Conservation (phyloP, 371 early-diverging fungal genomes). For the Gilbertella persicaria region DNA sequence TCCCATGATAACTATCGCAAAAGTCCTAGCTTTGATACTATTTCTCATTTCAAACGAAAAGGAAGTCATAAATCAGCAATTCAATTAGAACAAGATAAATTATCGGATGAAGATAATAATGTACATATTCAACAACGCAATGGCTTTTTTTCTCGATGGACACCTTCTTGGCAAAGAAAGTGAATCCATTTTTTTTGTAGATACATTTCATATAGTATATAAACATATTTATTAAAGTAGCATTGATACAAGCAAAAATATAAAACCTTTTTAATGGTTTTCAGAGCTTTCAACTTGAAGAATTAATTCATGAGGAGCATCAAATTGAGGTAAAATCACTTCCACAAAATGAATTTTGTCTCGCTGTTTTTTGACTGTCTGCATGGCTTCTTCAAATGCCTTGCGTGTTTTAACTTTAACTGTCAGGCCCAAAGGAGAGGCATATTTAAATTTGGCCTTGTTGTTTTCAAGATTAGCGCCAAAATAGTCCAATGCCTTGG, state of each 20-base stretch:
- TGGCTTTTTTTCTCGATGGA: slow-evolving; percentile 35
- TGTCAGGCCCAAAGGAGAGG: slow-evolving; percentile 27
- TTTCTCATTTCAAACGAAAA: slow-evolving; percentile 28
- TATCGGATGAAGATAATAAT: slow-evolving; percentile 18
- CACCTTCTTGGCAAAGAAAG: slow-evolving; percentile 35
- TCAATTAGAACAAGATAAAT: slow-evolving; percentile 19
- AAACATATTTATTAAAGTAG: no score
- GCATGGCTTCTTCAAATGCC: slow-evolving; percentile 37
- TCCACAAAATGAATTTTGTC: slow-evolving; percentile 39
- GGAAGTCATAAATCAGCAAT: slow-evolving; percentile 19
- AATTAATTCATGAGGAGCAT: slow-evolving; percentile 38
- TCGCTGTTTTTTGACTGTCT: slow-evolving; percentile 16
- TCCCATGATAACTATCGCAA: slow-evolving; percentile 25
- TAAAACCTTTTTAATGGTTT: slow-evolving; percentile 26
- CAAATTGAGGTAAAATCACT: slow-evolving; percentile 40
- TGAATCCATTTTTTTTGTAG: no score
- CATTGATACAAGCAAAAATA: no score
- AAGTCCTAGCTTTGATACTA: slow-evolving; percentile 30
- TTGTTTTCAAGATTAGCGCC: slow-evolving; percentile 32
- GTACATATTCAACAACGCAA: slow-evolving; percentile 12
- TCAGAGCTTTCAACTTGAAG: slow-evolving; percentile 31
- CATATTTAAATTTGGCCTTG: no score
- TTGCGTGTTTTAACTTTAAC: slow-evolving; percentile 26
- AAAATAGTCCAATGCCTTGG: slow-evolving; percentile 44
- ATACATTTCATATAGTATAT: no score